phyloP scores from a whole-genome alignment of 1,284 basidiomycete species.

The Ganoderma lucidum region DNA sequence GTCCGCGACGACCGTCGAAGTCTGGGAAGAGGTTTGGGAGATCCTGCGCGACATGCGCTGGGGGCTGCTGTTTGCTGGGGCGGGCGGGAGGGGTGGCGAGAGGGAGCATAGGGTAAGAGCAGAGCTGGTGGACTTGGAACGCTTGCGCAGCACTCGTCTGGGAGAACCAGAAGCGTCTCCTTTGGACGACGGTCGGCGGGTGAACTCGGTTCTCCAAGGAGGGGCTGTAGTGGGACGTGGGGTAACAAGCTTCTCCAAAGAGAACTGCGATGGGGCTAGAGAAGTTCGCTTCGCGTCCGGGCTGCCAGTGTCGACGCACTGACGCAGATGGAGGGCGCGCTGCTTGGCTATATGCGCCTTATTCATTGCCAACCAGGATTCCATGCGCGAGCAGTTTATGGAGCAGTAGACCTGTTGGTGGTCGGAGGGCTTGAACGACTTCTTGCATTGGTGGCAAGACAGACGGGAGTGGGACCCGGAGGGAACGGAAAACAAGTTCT shows the following conservation, averaged over 20 bases:
- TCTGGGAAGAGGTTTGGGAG: conserved; percentile 1
- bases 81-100: background rate
- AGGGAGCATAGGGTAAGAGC: background rate
- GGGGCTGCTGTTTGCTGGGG: background rate
- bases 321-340: background rate
- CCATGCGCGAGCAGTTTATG: conserved; percentile 8
- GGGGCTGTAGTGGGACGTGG: background rate
- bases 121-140: background rate
- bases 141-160: conserved; percentile 2
- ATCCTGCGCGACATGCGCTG: background rate
- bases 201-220: background rate
- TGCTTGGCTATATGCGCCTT: background rate
- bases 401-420: conserved; percentile 10
- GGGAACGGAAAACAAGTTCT: conserved; percentile 12
- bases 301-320: background rate
- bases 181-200: background rate
- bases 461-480: background rate
- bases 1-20: too few species aligned
- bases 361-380: conserved; percentile 6
- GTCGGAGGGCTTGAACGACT: conserved; percentile 1
- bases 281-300: background rate
- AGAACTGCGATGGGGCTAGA: background rate
- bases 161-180: background rate
- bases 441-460: conserved; percentile 11
- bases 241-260: background rate